Evolutionary conservation across 768 basidiomycete species (phyloP).

Genomic region (Gautieria morchelliformis): DNA sequence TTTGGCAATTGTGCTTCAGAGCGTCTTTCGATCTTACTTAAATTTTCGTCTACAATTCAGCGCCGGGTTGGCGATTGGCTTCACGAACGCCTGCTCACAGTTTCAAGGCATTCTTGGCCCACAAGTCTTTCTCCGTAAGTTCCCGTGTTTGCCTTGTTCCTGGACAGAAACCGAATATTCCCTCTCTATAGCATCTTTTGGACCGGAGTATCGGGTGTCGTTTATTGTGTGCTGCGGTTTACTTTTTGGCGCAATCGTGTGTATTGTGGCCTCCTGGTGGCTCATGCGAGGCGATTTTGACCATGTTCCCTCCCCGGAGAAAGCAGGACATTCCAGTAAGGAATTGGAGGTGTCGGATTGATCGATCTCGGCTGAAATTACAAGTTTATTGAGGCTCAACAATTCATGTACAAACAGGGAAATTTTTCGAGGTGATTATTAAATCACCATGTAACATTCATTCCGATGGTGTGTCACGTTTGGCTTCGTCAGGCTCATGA

Average conservation of each 20-base stretch:
- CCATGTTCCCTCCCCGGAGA: not conserved
- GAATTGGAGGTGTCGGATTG: too few species aligned
- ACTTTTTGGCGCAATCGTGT: not conserved
- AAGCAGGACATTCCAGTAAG: not conserved
- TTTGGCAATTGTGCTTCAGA: not conserved
- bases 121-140: slow-evolving; percentile 15
- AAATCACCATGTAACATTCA: too few species aligned
- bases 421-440: too few species aligned
- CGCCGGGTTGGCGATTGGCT: slow-evolving; percentile 16
- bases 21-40: too few species aligned
- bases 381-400: too few species aligned
- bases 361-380: too few species aligned
- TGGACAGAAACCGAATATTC: not conserved
- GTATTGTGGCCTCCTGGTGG: not conserved
- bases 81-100: slow-evolving; percentile 15
- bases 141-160: not conserved
- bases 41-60: not conserved
- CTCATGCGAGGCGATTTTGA: not conserved
- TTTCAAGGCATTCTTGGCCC: slow-evolving; percentile 16
- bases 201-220: slow-evolving; percentile 11
- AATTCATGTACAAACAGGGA: too few species aligned
- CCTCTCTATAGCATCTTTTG: not conserved
- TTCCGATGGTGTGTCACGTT: too few species aligned
- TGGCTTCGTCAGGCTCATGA: too few species aligned
- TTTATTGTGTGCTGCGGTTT: slow-evolving; percentile 14